phyloP scores from a whole-genome alignment of 495 filamentous ascomycete species.

The Evernia prunastri region DNA sequence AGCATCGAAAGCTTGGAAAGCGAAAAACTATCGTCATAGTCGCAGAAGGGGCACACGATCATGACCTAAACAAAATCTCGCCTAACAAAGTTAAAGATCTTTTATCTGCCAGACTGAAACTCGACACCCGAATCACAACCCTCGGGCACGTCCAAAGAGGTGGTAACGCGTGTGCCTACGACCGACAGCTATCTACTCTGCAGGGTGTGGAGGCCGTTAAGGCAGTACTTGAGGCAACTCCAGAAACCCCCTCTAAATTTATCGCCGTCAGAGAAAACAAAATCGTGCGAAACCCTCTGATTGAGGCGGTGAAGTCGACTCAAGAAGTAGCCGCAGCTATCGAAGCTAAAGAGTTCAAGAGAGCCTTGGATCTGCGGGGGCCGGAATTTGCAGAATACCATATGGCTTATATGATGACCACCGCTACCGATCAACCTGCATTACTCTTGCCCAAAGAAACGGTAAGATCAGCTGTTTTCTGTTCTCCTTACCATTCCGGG shows the following conservation, averaged over 20 bases:
- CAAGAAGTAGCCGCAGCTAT: slow-evolving; percentile 78
- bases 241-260: slow-evolving; percentile 84
- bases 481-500: neutral
- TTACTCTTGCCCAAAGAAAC: slow-evolving; percentile 63
- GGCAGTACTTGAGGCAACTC: slow-evolving; percentile 86
- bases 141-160: slow-evolving; percentile 95
- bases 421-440: slow-evolving; percentile 58
- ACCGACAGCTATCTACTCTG: slow-evolving; percentile 85
- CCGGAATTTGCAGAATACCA: slow-evolving; percentile 93
- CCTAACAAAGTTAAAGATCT: slow-evolving; percentile 77
- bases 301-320: slow-evolving; percentile 81
- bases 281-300: slow-evolving; percentile 78
- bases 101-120: slow-evolving; percentile 65
- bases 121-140: slow-evolving; percentile 93
- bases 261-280: slow-evolving; percentile 98
- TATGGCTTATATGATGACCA: slow-evolving; percentile 82
- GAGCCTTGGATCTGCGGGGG: slow-evolving; percentile 80
- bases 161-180: slow-evolving; percentile 85
- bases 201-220: slow-evolving; percentile 96
- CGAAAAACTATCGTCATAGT: slow-evolving; percentile 97
- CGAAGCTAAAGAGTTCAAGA: slow-evolving; percentile 69
- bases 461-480: slow-evolving; percentile 39
- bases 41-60: slow-evolving; percentile 89
- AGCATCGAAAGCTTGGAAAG: slow-evolving; percentile 91
- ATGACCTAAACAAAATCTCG: slow-evolving; percentile 75